Evolutionary conservation across 768 basidiomycete species (phyloP).

Genomic region (Lepiota venenata): DNA sequence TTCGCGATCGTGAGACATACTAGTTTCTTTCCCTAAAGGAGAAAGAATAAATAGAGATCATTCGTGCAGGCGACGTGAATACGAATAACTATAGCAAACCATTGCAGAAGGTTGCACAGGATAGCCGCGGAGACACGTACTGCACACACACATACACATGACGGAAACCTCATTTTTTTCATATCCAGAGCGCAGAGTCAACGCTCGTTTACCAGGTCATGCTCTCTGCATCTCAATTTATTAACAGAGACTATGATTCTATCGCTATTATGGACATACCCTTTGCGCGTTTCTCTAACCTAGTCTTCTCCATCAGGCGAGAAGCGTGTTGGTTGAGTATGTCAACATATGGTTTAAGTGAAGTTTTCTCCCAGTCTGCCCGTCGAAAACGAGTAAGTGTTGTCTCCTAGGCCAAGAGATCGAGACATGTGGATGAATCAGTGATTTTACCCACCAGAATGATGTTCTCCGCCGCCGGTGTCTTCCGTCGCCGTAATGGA

Average conservation of each 20-base stretch:
- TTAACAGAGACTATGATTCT: background rate
- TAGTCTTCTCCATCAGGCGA: slow-evolving; percentile 53
- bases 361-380: slow-evolving; percentile 82
- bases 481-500: slow-evolving; percentile 20
- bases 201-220: slow-evolving; percentile 1
- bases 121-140: too few species aligned
- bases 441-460: slow-evolving; percentile 38
- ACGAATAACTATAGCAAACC: too few species aligned
- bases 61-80: too few species aligned
- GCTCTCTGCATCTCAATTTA: background rate
- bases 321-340: slow-evolving; percentile 77
- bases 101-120: too few species aligned
- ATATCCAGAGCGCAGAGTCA: too few species aligned
- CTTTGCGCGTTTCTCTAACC: slow-evolving; percentile 44
- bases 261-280: slow-evolving; percentile 21
- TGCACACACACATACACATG: too few species aligned
- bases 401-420: slow-evolving; percentile 6
- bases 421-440: background rate
- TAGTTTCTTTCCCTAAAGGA: too few species aligned
- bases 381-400: background rate
- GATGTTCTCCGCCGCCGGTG: slow-evolving; percentile 31
- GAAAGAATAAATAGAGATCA: too few species aligned
- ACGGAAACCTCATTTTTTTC: too few species aligned
- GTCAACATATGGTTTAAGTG: slow-evolving; percentile 85
- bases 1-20: too few species aligned